A percentile compares a stretch with the other conserved stretches of the same genome.
Evolutionary conservation across 2,329 filamentous ascomycete genomes (phyloP).

Genomic region (Pseudogymnoascus sp.): DNA sequence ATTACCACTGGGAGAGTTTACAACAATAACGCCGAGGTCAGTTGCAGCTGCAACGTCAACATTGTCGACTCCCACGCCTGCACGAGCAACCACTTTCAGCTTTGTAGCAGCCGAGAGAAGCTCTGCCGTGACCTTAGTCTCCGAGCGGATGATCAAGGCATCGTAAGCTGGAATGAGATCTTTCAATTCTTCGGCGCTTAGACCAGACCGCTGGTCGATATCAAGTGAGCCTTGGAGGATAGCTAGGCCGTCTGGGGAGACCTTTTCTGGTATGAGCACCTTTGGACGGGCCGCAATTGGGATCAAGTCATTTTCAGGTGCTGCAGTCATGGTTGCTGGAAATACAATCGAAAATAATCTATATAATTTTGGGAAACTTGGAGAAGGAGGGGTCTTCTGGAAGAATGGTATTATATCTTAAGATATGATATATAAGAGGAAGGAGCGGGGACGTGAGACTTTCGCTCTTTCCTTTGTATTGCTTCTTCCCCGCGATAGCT

Average conservation of each 20-base stretch:
- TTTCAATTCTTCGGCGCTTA: constrained; percentile 56
- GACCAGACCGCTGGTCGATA: constrained; percentile 57
- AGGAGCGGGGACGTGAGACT: not conserved
- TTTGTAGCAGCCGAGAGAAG: constrained; percentile 59
- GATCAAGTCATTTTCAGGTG: not conserved
- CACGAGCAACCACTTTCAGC: constrained; percentile 69
- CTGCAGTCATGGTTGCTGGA: not conserved
- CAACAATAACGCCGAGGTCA: constrained; percentile 64
- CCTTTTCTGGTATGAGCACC: constrained; percentile 70
- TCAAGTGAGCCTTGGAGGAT: constrained; percentile 59
- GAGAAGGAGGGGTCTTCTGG: not conserved
- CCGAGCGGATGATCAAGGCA: constrained; percentile 70
- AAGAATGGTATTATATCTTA: not conserved
- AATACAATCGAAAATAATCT: not conserved
- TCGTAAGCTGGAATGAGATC: constrained; percentile 63
- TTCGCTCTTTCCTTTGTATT: not conserved
- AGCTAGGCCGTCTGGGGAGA: constrained; percentile 69
- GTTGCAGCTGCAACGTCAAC: constrained; percentile 69
- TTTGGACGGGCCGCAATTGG: constrained; percentile 17
- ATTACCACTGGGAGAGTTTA: constrained; percentile 73
- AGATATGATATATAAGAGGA: not conserved
- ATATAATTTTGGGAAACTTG: not conserved
- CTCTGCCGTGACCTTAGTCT: constrained; percentile 67
- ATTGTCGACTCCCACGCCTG: constrained; percentile 77
- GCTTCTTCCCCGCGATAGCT: not conserved